These are phyloP conservation scores for Starmera stellimalicola DNA, from an alignment of 1,139 yeast genomes.

Conservation along the genomic window DNA sequence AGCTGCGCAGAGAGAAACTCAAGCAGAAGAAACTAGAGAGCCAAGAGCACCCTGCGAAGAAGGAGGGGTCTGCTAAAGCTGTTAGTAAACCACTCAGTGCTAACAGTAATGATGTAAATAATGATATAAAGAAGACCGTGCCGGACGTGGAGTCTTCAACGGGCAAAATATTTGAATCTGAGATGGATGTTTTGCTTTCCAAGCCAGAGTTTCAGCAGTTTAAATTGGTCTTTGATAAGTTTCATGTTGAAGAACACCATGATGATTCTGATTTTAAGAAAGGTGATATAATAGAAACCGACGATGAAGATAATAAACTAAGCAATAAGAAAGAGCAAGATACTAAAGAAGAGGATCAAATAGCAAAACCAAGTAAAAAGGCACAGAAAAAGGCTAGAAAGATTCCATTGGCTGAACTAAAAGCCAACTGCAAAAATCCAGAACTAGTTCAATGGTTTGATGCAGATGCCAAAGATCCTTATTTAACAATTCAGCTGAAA, in stretches of 20 bases:
- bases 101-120: background rate
- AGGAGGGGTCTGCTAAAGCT: background rate
- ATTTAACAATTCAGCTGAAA: conserved; percentile 54
- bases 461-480: conserved; percentile 77
- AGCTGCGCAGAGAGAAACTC: conserved; percentile 51
- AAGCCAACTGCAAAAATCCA: conserved; percentile 51
- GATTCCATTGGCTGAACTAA: conserved; percentile 60
- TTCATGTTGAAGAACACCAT: conserved; percentile 1
- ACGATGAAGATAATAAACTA: conserved; percentile 5
- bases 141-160: background rate
- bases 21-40: conserved; percentile 32
- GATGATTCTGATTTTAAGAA: conserved; percentile 15
- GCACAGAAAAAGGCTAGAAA: conserved; percentile 28
- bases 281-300: conserved; percentile 9
- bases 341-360: conserved; percentile 12
- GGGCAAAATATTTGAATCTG: conserved; percentile 15
- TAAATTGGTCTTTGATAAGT: conserved; percentile 7
- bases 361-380: conserved; percentile 7
- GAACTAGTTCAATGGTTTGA: conserved; percentile 83
- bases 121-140: background rate
- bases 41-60: background rate
- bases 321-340: conserved; percentile 5
- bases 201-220: conserved; percentile 26
- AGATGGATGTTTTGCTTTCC: conserved; percentile 20
- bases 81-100: background rate